phyloP scores from a whole-genome alignment of 2,329 filamentous ascomycete species.

The Fusarium equiseti region DNA sequence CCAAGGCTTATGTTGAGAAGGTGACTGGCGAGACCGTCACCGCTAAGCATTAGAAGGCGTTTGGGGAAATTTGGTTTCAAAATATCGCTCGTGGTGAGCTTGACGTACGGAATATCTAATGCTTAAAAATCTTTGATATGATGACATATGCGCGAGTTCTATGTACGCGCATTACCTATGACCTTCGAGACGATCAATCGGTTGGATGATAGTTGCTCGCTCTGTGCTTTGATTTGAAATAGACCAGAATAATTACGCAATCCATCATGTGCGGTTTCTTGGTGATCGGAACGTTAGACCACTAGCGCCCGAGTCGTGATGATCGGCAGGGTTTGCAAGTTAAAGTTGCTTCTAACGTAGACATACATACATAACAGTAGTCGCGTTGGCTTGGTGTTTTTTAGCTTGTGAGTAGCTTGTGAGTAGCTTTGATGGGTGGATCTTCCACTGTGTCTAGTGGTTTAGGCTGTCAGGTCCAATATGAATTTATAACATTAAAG shows the following conservation, averaged over 20 bases:
- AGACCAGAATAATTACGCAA: slow-evolving; percentile 33
- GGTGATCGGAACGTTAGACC: background rate
- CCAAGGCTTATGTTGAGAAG: slow-evolving; percentile 75
- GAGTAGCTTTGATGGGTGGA: background rate
- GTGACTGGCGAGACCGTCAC: slow-evolving; percentile 73
- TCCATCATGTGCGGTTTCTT: background rate
- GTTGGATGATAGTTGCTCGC: slow-evolving; percentile 29
- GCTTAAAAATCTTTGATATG: slow-evolving; percentile 31
- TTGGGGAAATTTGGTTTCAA: slow-evolving; percentile 40
- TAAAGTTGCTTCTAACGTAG: background rate
- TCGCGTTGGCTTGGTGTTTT: background rate
- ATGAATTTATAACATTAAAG: too few species aligned
- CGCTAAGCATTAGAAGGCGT: slow-evolving; percentile 73
- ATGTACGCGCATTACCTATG: background rate
- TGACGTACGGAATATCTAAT: slow-evolving; percentile 40
- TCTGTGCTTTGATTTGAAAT: slow-evolving; percentile 30
- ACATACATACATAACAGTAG: too few species aligned
- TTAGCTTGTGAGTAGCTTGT: background rate
- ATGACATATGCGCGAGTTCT: background rate
- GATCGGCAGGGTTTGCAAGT: background rate
- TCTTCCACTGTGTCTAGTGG: background rate
- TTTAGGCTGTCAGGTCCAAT: background rate
- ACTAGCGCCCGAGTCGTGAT: background rate
- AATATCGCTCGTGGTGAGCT: slow-evolving; percentile 34
- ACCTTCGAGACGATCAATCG: slow-evolving; percentile 24